These are phyloP conservation scores for Euphrasia arctica DNA, from an alignment of 305 asterid species.

Conservation along the genomic window DNA sequence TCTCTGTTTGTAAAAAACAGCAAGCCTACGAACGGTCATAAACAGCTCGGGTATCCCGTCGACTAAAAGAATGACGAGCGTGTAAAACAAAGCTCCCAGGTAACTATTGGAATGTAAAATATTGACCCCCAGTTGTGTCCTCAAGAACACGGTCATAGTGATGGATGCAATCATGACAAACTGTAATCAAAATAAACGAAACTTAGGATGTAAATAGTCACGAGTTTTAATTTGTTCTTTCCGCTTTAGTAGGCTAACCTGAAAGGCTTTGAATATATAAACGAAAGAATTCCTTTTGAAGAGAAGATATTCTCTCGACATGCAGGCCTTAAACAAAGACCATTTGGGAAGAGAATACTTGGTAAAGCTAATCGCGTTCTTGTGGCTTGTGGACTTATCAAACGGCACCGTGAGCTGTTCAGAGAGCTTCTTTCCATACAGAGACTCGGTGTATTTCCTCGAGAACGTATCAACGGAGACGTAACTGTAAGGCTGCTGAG, in stretches of 20 bases:
- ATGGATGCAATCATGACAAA: slow-evolving; percentile 41
- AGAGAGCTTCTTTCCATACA: slow-evolving; percentile 31
- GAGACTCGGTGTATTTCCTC: slow-evolving; percentile 38
- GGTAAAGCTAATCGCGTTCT: slow-evolving; percentile 37
- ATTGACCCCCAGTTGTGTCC: slow-evolving; percentile 45
- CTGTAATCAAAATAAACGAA: slow-evolving; percentile 33
- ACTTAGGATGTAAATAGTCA: neutral
- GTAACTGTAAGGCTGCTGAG: slow-evolving; percentile 35
- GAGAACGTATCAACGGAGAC: slow-evolving; percentile 41
- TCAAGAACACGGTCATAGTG: slow-evolving; percentile 49
- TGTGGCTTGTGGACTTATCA: slow-evolving; percentile 35
- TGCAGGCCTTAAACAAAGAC: slow-evolving; percentile 52
- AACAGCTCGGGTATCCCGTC: slow-evolving; percentile 53
- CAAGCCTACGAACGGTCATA: slow-evolving; percentile 50
- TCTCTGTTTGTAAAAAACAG: slow-evolving; percentile 54
- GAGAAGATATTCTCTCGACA: slow-evolving; percentile 59
- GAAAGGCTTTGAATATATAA: slow-evolving; percentile 48
- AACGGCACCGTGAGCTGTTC: slow-evolving; percentile 42
- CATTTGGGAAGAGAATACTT: slow-evolving; percentile 51
- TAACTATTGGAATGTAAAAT: slow-evolving; percentile 42
- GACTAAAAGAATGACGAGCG: slow-evolving; percentile 40
- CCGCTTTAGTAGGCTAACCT: slow-evolving; percentile 33
- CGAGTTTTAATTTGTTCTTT: neutral
- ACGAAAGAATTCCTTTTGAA: slow-evolving; percentile 56
- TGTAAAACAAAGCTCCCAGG: slow-evolving; percentile 55